A percentile compares a stretch with the other conserved stretches of the same genome.
These are phyloP conservation scores for Monilinia polystroma DNA, from an alignment of 2,329 filamentous ascomycete genomes.

Conservation along the genomic window DNA sequence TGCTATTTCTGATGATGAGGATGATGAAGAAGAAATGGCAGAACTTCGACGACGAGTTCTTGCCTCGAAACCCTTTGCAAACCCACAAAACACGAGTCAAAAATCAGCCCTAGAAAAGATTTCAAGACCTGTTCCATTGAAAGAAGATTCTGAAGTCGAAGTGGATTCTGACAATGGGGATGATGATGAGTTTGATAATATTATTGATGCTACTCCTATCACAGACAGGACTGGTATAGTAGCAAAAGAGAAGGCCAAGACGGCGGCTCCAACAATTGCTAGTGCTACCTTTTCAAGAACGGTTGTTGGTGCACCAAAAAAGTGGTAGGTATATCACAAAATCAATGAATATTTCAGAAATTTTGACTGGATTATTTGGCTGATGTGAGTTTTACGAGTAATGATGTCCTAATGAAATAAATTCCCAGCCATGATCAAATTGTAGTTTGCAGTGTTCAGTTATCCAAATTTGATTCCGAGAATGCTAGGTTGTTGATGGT, in stretches of 20 bases:
- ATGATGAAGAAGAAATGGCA: constrained; percentile 84
- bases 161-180: constrained; percentile 68
- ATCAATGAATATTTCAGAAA: not conserved
- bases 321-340: constrained; percentile 34
- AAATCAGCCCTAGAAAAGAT: constrained; percentile 63
- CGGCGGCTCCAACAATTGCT: constrained; percentile 40
- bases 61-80: constrained; percentile 83
- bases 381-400: not conserved
- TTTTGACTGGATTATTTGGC: not conserved
- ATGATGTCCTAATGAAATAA: not conserved
- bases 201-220: constrained; percentile 86
- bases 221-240: constrained; percentile 80
- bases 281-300: constrained; percentile 41
- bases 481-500: no score
- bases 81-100: constrained; percentile 49
- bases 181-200: constrained; percentile 84
- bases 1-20: constrained; percentile 58
- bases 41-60: constrained; percentile 88
- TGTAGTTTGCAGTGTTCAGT: no score
- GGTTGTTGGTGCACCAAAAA: constrained; percentile 42
- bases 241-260: constrained; percentile 42
- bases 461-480: no score
- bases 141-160: constrained; percentile 64
- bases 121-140: constrained; percentile 53
- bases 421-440: no score